Evolutionary conservation across 1,284 basidiomycete species (phyloP), one percentile per base, ranked within the genome.

Genomic region (Microbotryum silenes-acaulis): DNA sequence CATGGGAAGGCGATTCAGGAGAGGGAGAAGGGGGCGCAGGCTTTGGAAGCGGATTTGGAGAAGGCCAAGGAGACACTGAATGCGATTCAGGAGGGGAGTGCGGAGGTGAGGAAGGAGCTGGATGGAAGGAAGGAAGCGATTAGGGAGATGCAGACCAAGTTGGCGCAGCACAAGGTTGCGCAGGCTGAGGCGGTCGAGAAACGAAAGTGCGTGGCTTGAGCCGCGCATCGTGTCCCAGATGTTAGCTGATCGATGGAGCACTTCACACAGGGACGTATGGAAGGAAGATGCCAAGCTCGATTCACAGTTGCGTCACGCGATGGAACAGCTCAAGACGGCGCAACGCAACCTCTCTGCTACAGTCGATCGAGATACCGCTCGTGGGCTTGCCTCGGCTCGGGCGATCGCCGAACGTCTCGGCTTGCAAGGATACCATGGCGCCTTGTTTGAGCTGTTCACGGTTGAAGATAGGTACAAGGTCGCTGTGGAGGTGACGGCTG

Each of bases 331-430:
- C 66, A 82, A 86, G 69, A 81, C 81, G 4, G 85, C 91, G 0
- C 89, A 97, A 76, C 81, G 92, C 59, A 78, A 78, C 18, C 78
- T 98, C 47, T 85, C 88, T 6, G 81, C 86, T 18, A 97, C 93
- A 85, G 96, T 97, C 90, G 92, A 97, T 75, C 89, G 90, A 79
- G 91, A 97, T 71, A 97, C 92, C 0, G 89, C 88, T 4, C 82
- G 37, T 29, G 70, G 70, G 10, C 55, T 68, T 16, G 82, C 86
- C 31, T 85, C 91, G 5, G 87, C 97, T 1, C 86, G 89, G 65
- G 81, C 81, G 52, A 92, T 97, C 61, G 84, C 86, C 1, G 82
- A 86, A 65, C 80, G 86, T 16, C 80, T 89, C 59, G 81, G 81
- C 14, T 77, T 97, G 2, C 79, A 83, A 18, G 81, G 81, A 3